phyloP scores from a whole-genome alignment of 305 asterid genomes.

The Fraxinus latifolia region DNA sequence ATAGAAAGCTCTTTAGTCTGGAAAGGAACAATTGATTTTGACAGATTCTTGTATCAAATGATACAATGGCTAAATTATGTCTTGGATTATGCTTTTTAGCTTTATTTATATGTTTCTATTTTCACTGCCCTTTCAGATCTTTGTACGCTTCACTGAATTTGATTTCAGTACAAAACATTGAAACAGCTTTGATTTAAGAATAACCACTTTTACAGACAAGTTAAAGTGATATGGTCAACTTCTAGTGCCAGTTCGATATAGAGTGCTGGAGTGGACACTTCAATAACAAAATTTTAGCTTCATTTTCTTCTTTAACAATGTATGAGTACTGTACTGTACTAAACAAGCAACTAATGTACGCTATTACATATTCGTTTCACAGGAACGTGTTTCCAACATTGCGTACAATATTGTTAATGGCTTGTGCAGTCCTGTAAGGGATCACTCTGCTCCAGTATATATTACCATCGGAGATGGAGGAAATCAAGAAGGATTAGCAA shows the following conservation, averaged over 20 bases:
- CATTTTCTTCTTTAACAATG: not conserved
- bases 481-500: slow-evolving; percentile 57
- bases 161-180: not conserved
- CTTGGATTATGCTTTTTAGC: not conserved
- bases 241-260: not conserved
- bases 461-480: slow-evolving; percentile 72
- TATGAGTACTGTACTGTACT: not conserved
- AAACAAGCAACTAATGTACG: not conserved
- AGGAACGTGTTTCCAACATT: slow-evolving; percentile 59
- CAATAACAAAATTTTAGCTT: not conserved
- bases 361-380: not conserved
- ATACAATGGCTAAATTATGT: not conserved
- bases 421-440: slow-evolving; percentile 38
- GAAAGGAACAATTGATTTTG: not conserved
- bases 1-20: not conserved
- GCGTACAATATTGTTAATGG: slow-evolving; percentile 46
- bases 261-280: not conserved
- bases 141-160: not conserved
- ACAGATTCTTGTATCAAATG: not conserved
- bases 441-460: slow-evolving; percentile 54
- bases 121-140: not conserved
- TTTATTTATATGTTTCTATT: not conserved
- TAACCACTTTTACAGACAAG: not conserved
- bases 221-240: not conserved
- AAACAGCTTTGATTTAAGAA: not conserved